Evolutionary conservation across 225 moss, liverwort and hornwort species (phyloP).

Genomic region (Thuidium tamariscinum): DNA sequence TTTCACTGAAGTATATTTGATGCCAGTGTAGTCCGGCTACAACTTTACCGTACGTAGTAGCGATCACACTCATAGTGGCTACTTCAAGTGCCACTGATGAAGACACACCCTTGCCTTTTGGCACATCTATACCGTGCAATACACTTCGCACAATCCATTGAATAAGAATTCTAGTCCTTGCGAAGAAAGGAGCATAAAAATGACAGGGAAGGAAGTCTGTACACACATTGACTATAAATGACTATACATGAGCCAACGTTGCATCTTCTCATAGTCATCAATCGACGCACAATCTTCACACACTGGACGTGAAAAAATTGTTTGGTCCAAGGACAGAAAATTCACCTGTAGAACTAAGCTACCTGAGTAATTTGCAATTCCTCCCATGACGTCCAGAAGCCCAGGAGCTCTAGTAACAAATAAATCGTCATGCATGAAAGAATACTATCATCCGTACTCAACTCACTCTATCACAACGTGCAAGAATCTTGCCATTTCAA

Average conservation of each 20-base stretch:
- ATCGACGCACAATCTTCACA: not conserved
- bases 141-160: not conserved
- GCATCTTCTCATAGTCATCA: not conserved
- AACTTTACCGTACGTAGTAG: no score
- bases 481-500: not conserved
- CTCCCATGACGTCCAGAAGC: conserved; percentile 92
- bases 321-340: not conserved
- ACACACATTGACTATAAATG: not conserved
- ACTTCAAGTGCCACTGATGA: no score
- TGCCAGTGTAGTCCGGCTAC: no score
- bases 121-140: no score
- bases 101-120: no score
- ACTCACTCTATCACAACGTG: not conserved
- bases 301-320: not conserved
- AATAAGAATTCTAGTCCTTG: not conserved
- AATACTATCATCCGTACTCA: not conserved
- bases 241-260: not conserved
- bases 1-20: no score
- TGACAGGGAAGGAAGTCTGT: not conserved
- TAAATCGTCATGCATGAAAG: conserved; percentile 51
- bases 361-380: conserved; percentile 93
- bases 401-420: conserved; percentile 83
- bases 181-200: not conserved
- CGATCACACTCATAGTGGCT: no score
- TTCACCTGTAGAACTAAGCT: conserved; percentile 78